Base-by-base conservation (phyloP, 257 asterid species). In the Penstemon newberryi region DNA sequence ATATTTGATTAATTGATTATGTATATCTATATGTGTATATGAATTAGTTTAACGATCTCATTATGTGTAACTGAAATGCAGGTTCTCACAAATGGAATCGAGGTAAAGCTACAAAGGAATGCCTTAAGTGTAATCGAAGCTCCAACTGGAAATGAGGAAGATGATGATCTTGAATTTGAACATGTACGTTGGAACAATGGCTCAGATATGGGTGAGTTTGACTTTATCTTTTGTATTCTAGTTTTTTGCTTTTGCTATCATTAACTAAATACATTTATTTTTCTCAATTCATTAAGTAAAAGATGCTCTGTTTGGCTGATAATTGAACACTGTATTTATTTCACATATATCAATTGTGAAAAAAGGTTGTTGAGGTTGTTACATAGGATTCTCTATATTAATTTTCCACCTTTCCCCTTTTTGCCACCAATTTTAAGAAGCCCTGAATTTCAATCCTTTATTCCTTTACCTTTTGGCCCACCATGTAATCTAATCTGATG, bases 11-110 rank as follows among this genome's bases (percentile, higher is more conserved):
- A 6, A 55, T 55, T 25, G 33, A 1, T 25, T 25, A 25, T 25
- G 33, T 25, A 25, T 25, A 25, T 25, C 33, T 25, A 25, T 25
- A 25, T 25, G 33, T 25, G 2, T 25, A 25, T 25, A 1, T 25
- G 33, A 1, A 25, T 25, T 25, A 25, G 33, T 38, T 61, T 13
- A 61, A 61, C 0, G 66, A 61, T 56, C 44, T 60, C 15, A 40
- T n/a, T 1, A 10, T 59, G 65, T 15, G 40, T 65, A 36, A 39
- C 56, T 42, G 49, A 51, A 40, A n/a, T 62, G 33, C 80, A 90
- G 98, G 97, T 90, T 43, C 95, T 93, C 47, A 90, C 94, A 2
- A 90, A 93, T 67, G 98, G 98, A 62, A 87, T 93, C 41, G 98
- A 93, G 79, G 97, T 93, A 38, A 93, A 93, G 79, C 84, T 93